Evolutionary conservation across 1,284 basidiomycete genomes (phyloP).

Genomic region (Fistulina hepatica): DNA sequence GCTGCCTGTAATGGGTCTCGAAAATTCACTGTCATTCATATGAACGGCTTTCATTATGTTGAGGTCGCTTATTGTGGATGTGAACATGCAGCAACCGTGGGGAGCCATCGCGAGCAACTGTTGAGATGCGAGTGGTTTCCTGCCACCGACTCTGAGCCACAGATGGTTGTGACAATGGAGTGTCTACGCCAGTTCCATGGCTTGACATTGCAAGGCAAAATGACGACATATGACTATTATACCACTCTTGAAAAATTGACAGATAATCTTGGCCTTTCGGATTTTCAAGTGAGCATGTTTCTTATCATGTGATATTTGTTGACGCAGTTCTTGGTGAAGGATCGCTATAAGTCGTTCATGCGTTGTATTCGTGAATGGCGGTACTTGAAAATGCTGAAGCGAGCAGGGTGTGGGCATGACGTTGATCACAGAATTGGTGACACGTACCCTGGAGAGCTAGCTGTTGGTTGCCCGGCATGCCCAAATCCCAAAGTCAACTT

Average conservation of each 20-base stretch:
- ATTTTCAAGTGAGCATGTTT: constrained; percentile 2
- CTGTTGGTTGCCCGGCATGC: constrained; percentile 24
- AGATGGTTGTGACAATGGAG: constrained; percentile 15
- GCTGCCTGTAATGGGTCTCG: neutral
- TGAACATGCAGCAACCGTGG: neutral
- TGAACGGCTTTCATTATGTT: constrained; percentile 8
- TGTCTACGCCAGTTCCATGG: constrained; percentile 14
- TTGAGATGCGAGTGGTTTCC: constrained; percentile 13
- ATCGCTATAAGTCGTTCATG: constrained; percentile 18
- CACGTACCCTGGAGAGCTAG: constrained; percentile 14
- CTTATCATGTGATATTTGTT: neutral
- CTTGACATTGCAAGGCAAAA: constrained; percentile 14
- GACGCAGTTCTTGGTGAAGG: constrained; percentile 10
- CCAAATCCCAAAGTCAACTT: constrained; percentile 20
- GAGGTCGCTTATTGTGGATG: constrained; percentile 10
- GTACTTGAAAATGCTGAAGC: constrained; percentile 21
- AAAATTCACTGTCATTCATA: constrained; percentile 12
- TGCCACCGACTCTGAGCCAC: constrained; percentile 12
- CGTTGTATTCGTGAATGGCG: constrained; percentile 17
- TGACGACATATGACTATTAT: constrained; percentile 15
- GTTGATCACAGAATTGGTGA: constrained; percentile 6
- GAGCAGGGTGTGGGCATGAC: constrained; percentile 15
- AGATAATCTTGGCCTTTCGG: constrained; percentile 9
- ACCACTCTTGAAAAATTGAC: constrained; percentile 12
- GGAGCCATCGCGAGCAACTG: constrained; percentile 8